phyloP scores from a whole-genome alignment of 1,284 basidiomycete species.

The Tilletia indica region DNA sequence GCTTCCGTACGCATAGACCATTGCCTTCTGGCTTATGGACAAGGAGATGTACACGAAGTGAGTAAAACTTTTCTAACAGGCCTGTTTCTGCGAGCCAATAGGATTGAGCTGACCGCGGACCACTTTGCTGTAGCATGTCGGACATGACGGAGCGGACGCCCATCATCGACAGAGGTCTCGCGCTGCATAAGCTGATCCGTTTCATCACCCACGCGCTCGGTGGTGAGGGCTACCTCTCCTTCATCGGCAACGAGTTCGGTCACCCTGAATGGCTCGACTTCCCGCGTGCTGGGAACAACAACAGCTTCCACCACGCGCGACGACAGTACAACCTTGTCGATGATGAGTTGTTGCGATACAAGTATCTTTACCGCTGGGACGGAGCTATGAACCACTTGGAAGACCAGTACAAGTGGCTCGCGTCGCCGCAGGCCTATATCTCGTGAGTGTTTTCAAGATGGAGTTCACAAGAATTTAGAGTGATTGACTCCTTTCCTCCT shows the following conservation, averaged over 20 bases:
- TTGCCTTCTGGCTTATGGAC: constrained; percentile 99
- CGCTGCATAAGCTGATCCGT: constrained; percentile 95
- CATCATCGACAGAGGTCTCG: constrained; percentile 80
- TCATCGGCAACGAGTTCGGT: constrained; percentile 97
- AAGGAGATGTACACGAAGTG: constrained; percentile 76
- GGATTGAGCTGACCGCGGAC: neutral
- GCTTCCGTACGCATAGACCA: constrained; percentile 60
- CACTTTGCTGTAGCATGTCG: constrained; percentile 70
- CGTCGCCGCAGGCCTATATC: constrained; percentile 67
- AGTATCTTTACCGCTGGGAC: constrained; percentile 90
- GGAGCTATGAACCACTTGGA: constrained; percentile 87
- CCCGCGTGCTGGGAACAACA: constrained; percentile 87
- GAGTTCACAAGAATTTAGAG: neutral
- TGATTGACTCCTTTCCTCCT: constrained; percentile 64
- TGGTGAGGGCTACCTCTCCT: constrained; percentile 95
- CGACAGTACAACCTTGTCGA: constrained; percentile 94
- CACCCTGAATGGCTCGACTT: constrained; percentile 99
- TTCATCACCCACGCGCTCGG: constrained; percentile 86
- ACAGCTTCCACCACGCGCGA: constrained; percentile 85
- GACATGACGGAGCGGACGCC: constrained; percentile 81
- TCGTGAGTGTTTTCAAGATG: constrained; percentile 23
- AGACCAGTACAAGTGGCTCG: constrained; percentile 77
- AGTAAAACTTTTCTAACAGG: neutral
- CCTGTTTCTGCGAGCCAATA: neutral
- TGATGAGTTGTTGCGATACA: constrained; percentile 79